phyloP scores from a whole-genome alignment of 2,329 filamentous ascomycete species.

The Aspergillus awamori region DNA sequence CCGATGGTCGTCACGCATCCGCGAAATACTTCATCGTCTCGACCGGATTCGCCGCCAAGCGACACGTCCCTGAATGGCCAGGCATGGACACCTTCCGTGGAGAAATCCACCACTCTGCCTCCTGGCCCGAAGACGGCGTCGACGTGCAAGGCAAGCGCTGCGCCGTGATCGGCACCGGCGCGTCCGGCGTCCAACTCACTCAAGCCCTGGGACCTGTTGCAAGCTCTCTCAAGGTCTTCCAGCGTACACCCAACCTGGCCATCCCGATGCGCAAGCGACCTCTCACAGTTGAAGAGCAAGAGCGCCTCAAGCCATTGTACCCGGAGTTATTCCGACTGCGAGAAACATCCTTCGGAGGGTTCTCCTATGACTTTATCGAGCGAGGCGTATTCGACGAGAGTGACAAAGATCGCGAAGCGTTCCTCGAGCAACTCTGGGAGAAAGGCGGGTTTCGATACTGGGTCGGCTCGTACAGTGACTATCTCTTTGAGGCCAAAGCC shows the following conservation, averaged over 20 bases:
- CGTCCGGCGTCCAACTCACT: conserved; percentile 58
- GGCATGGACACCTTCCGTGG: conserved; percentile 53
- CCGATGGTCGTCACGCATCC: conserved; percentile 43
- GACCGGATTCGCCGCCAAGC: conserved; percentile 52
- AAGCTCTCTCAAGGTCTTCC: conserved; percentile 61
- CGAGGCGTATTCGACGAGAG: conserved; percentile 60
- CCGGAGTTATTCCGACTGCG: conserved; percentile 57
- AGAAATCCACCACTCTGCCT: conserved; percentile 57
- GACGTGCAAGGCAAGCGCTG: conserved; percentile 54
- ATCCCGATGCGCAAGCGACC: conserved; percentile 61
- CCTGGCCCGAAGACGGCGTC: conserved; percentile 55
- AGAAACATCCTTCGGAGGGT: conserved; percentile 60
- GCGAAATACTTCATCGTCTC: conserved; percentile 52
- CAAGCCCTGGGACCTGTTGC: conserved; percentile 62
- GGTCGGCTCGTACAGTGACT: conserved; percentile 59
- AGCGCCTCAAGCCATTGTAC: conserved; percentile 50
- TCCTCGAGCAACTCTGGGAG: conserved; percentile 55
- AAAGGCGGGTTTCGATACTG: conserved; percentile 60
- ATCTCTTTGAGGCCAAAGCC: conserved; percentile 49
- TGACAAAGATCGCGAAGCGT: conserved; percentile 53
- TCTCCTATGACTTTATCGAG: conserved; percentile 59
- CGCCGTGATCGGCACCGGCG: conserved; percentile 59
- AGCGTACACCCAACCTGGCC: conserved; percentile 67
- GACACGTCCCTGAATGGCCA: conserved; percentile 45
- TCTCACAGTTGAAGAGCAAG: conserved; percentile 56